These are phyloP conservation scores for Pythium chondricola DNA, from an alignment of 352 stramenopile species.

Conservation along the genomic window DNA sequence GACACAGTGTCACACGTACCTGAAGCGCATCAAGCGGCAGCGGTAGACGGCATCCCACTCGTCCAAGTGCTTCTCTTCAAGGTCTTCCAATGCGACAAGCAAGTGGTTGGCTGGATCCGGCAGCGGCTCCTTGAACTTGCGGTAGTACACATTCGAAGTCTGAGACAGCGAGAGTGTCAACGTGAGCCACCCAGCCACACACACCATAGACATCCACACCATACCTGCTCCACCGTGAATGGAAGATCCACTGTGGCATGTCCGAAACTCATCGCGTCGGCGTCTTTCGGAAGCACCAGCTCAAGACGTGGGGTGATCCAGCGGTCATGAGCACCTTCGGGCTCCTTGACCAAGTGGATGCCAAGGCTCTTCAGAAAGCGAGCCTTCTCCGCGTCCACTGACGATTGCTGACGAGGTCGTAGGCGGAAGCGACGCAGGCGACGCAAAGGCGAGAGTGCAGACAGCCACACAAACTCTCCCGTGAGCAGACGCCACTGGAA, in stretches of 20 bases:
- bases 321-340: constrained; percentile 8
- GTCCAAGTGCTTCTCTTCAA: constrained; percentile 44
- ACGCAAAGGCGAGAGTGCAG: constrained; percentile 15
- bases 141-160: constrained; percentile 66
- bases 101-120: constrained; percentile 54
- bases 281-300: constrained; percentile 31
- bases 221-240: constrained; percentile 60
- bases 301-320: constrained; percentile 26
- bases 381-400: constrained; percentile 19
- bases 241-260: constrained; percentile 36
- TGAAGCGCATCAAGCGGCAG: constrained; percentile 49
- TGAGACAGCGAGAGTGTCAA: constrained; percentile 17
- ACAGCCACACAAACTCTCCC: constrained; percentile 33
- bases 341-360: constrained; percentile 32
- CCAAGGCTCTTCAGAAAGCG: constrained; percentile 31
- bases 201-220: neutral
- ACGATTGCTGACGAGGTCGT: constrained; percentile 1
- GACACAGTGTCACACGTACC: constrained; percentile 15
- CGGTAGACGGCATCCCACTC: constrained; percentile 58
- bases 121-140: constrained; percentile 75
- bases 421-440: constrained; percentile 16
- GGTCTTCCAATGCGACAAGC: constrained; percentile 30
- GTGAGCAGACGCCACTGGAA: constrained; percentile 51
- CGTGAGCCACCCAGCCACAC: neutral
- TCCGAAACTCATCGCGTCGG: constrained; percentile 41